A percentile compares a stretch with the other conserved stretches of the same genome.
Conservation (phyloP, 805 yeast genomes). For the Zygosaccharomyces bailii region DNA sequence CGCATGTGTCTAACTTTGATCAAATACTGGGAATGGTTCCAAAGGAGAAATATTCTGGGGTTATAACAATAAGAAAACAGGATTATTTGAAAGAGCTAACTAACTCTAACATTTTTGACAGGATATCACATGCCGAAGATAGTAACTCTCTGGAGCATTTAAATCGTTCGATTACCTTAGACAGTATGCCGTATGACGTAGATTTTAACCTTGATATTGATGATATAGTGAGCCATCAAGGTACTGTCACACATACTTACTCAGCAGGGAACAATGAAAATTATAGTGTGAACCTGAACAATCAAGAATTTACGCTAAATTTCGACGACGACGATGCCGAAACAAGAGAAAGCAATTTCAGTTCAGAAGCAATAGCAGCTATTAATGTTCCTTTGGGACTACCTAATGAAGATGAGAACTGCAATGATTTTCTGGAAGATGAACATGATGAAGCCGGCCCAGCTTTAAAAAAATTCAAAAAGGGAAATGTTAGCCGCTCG, state of each 20-base stretch:
- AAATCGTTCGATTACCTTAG: conserved; percentile 14
- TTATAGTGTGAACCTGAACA: conserved; percentile 9
- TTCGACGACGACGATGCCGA: conserved; percentile 16
- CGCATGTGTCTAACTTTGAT: conserved; percentile 18
- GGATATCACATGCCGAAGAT: conserved; percentile 1
- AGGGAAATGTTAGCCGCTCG: not conserved
- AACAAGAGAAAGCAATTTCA: conserved; percentile 3
- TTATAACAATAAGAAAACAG: conserved; percentile 20
- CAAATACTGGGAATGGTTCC: conserved; percentile 8
- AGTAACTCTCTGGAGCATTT: not conserved
- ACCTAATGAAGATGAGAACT: conserved; percentile 6
- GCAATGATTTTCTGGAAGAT: conserved; percentile 12
- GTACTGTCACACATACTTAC: conserved; percentile 17
- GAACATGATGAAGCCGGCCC: conserved; percentile 14
- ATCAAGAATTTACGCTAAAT: conserved; percentile 16
- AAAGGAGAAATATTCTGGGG: conserved; percentile 4
- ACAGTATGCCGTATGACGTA: conserved; percentile 27
- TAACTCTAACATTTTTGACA: conserved; percentile 20
- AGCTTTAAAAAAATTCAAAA: conserved; percentile 12
- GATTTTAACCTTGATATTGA: conserved; percentile 32
- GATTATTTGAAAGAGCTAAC: conserved; percentile 28
- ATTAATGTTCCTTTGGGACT: conserved; percentile 12
- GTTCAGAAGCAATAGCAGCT: not conserved
- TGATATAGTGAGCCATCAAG: conserved; percentile 30
- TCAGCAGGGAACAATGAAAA: conserved; percentile 11